Conservation (phyloP, 2,329 filamentous ascomycete genomes). For the Diaporthe longicolla region DNA sequence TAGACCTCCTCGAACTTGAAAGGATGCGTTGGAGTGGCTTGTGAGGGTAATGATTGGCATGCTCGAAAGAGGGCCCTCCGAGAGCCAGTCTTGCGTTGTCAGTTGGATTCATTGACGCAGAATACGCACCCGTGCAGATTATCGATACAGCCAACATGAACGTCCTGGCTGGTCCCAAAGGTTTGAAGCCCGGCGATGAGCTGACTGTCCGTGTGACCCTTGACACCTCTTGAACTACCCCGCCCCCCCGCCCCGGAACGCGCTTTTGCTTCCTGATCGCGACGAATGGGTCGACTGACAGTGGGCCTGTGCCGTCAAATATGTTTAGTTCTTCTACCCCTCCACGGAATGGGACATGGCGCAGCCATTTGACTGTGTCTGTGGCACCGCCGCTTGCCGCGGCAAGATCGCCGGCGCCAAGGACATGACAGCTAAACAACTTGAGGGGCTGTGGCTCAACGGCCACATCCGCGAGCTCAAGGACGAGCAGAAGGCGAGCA, state of each 20-base stretch:
- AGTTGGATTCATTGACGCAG: neutral
- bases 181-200: slow-evolving; percentile 69
- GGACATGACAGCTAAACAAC: slow-evolving; percentile 67
- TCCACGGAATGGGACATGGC: slow-evolving; percentile 83
- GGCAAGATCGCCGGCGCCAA: slow-evolving; percentile 75
- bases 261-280: neutral
- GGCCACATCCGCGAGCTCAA: slow-evolving; percentile 71
- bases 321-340: slow-evolving; percentile 77
- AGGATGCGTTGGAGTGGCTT: neutral
- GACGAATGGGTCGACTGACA: neutral
- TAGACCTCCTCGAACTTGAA: slow-evolving; percentile 43
- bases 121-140: slow-evolving; percentile 57
- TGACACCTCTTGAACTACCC: no score
- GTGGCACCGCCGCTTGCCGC: slow-evolving; percentile 69
- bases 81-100: neutral
- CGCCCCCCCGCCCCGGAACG: no score
- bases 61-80: neutral
- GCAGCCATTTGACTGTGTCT: slow-evolving; percentile 78
- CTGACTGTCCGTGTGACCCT: slow-evolving; percentile 61
- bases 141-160: slow-evolving; percentile 72
- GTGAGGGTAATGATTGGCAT: no score
- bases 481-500: slow-evolving; percentile 57
- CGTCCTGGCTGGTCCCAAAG: slow-evolving; percentile 70
- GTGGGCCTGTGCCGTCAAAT: neutral
- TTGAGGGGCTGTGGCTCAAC: slow-evolving; percentile 74